Percentiles rank a stretch among this genome's conserved stretches.
phyloP scores from a whole-genome alignment of 1,284 basidiomycete species.

The Ceratobasidium sp. region DNA sequence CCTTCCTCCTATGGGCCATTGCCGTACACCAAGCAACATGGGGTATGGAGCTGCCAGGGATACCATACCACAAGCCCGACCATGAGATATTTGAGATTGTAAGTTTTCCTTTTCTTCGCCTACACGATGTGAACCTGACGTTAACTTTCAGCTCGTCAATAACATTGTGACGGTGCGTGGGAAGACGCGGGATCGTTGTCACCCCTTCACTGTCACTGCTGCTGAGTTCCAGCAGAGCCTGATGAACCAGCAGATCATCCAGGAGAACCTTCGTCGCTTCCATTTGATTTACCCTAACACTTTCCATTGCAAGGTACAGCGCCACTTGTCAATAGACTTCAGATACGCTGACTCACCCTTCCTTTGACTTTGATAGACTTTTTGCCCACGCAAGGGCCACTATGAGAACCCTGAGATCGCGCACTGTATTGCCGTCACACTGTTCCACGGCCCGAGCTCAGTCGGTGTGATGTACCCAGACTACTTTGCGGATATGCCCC shows the following conservation, averaged over 20 bases:
- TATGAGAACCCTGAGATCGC: not conserved
- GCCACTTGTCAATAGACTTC: not conserved
- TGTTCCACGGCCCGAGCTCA: constrained; percentile 10
- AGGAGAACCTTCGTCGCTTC: constrained; percentile 4
- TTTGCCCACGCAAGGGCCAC: constrained; percentile 12
- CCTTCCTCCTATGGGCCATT: constrained; percentile 3
- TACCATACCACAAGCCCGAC: not conserved
- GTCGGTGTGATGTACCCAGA: constrained; percentile 17
- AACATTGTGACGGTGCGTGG: constrained; percentile 16
- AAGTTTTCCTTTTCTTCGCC: not conserved
- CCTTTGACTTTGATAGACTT: not conserved
- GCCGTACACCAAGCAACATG: constrained; percentile 19
- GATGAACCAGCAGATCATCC: not conserved
- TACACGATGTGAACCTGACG: not conserved
- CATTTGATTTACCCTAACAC: not conserved
- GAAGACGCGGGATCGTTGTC: not conserved
- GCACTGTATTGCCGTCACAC: not conserved
- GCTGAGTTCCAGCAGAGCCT: not conserved
- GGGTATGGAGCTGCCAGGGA: not conserved
- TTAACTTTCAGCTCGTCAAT: not conserved
- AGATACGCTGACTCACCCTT: not conserved
- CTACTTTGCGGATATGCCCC: constrained; percentile 10
- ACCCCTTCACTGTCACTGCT: not conserved
- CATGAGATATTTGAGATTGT: constrained; percentile 3
- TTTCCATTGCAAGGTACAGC: constrained; percentile 26